A percentile compares a stretch with the other conserved stretches of the same genome.
Evolutionary conservation across 305 asterid genomes (phyloP).

Genomic region (Solanum hybrid): DNA sequence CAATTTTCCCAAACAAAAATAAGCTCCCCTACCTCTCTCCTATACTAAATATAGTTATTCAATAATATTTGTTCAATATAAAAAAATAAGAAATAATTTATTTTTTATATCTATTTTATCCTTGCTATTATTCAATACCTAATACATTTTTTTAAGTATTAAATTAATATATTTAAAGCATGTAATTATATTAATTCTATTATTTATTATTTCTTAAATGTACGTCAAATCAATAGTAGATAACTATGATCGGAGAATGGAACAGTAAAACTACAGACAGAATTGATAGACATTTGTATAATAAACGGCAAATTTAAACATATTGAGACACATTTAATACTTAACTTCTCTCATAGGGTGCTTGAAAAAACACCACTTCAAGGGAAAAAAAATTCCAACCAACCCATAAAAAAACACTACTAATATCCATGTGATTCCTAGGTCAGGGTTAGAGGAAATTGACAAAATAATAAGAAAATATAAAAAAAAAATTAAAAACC

Average conservation of each 20-base stretch:
- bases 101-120: too few species aligned
- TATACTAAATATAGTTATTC: too few species aligned
- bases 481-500: background rate
- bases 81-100: too few species aligned
- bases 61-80: too few species aligned
- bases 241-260: too few species aligned
- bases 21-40: too few species aligned
- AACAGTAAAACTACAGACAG: background rate
- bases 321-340: background rate
- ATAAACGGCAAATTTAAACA: background rate
- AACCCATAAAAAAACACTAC: slow-evolving; percentile 21
- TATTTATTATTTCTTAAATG: too few species aligned
- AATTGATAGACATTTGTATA: background rate
- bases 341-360: slow-evolving; percentile 29
- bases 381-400: slow-evolving; percentile 34
- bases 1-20: background rate
- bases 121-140: too few species aligned
- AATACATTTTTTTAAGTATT: too few species aligned
- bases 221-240: too few species aligned
- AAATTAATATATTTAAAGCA: too few species aligned
- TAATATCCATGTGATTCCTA: background rate
- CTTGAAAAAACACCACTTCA: slow-evolving; percentile 35
- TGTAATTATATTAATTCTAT: too few species aligned
- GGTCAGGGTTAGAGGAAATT: background rate
- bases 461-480: background rate